phyloP scores from a whole-genome alignment of 495 filamentous ascomycete species.

The Wilcoxina mikolae region DNA sequence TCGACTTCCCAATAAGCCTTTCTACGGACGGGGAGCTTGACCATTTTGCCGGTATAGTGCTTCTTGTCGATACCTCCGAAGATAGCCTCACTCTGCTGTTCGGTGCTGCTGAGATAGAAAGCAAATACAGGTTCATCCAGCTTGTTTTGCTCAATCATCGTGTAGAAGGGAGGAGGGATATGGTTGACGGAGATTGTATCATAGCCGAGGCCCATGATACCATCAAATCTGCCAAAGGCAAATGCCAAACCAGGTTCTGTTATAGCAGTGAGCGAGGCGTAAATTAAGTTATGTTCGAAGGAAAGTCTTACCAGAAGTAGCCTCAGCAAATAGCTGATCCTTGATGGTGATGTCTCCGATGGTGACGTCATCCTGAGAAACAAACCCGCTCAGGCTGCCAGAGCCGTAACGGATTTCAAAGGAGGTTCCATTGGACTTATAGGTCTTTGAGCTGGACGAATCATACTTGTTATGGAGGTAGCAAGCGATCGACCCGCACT shows the following conservation, averaged over 20 bases:
- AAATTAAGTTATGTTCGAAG: not conserved
- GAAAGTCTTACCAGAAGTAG: slow-evolving; percentile 39
- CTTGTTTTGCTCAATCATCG: slow-evolving; percentile 74
- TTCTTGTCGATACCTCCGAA: slow-evolving; percentile 83
- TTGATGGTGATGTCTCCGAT: slow-evolving; percentile 84
- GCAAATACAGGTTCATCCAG: slow-evolving; percentile 89
- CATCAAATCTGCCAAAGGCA: slow-evolving; percentile 95
- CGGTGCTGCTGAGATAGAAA: slow-evolving; percentile 78
- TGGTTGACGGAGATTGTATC: slow-evolving; percentile 91
- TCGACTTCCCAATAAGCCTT: slow-evolving; percentile 99
- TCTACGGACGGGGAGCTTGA: slow-evolving; percentile 81
- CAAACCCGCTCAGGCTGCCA: slow-evolving; percentile 83
- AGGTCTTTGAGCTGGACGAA: slow-evolving; percentile 75
- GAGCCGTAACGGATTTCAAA: slow-evolving; percentile 97
- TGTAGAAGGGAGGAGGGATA: slow-evolving; percentile 91
- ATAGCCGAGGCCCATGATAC: slow-evolving; percentile 90
- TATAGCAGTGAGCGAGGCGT: slow-evolving; percentile 15
- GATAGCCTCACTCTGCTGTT: slow-evolving; percentile 66
- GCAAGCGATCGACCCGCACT: slow-evolving; percentile 94
- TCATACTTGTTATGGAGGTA: slow-evolving; percentile 97
- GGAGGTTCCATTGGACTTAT: slow-evolving; percentile 76
- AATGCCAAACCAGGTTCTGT: slow-evolving; percentile 91
- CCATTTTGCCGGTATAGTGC: slow-evolving; percentile 81
- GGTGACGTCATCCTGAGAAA: slow-evolving; percentile 67
- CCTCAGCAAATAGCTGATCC: slow-evolving; percentile 88